Conservation (phyloP, 176 grass and related monocot genomes). For the Hyparrhenia diplandra region DNA sequence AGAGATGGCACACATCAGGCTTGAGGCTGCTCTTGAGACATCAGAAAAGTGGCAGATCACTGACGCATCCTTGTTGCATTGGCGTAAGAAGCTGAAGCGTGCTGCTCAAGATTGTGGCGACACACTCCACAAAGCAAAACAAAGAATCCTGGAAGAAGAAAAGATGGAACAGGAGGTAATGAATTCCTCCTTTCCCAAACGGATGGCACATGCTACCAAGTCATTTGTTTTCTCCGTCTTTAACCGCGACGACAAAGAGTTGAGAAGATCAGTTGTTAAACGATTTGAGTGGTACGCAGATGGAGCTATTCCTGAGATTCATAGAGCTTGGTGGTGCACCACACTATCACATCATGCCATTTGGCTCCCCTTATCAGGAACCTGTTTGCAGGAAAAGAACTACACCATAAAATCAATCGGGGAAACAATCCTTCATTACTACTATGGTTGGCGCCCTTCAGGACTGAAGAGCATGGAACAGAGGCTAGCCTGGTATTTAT, state of each 20-base stretch:
- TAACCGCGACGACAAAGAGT: neutral
- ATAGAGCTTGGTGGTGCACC: neutral
- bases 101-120: no score
- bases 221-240: neutral
- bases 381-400: neutral
- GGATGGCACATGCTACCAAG: neutral
- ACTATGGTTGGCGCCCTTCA: neutral
- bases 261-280: neutral
- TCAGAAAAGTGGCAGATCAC: no score
- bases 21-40: neutral
- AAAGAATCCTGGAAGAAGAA: neutral
- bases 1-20: neutral
- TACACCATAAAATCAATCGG: neutral
- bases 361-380: neutral
- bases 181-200: neutral
- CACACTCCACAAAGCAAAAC: no score
- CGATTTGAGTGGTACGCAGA: constrained; percentile 12
- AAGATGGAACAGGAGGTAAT: neutral
- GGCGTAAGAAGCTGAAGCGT: no score
- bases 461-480: neutral
- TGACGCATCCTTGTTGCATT: no score
- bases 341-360: neutral
- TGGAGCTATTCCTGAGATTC: neutral
- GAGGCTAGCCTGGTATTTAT: neutral
- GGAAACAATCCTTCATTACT: neutral